A percentile compares a stretch with the other conserved stretches of the same genome.
Conservation (phyloP, 2,329 filamentous ascomycete species). For the Cytospora schulzeri region DNA sequence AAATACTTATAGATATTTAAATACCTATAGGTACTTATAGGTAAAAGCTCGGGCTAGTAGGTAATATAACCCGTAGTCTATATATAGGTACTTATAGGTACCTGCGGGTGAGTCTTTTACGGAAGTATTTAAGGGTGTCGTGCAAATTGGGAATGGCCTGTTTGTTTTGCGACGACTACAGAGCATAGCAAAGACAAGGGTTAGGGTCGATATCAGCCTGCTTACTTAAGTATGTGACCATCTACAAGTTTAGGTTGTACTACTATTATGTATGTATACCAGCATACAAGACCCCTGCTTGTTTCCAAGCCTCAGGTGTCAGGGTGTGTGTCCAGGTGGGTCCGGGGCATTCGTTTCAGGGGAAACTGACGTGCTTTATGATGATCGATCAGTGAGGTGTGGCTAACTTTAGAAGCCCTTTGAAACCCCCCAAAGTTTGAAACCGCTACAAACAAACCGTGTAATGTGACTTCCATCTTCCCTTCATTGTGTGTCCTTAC, state of each 20-base stretch:
- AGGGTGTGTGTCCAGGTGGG: background rate
- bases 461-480: slow-evolving; percentile 6
- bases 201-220: too few species aligned
- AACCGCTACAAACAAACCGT: background rate
- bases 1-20: background rate
- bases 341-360: slow-evolving; percentile 16
- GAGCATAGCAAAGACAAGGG: too few species aligned
- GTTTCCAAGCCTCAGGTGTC: too few species aligned
- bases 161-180: too few species aligned
- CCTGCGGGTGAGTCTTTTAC: background rate
- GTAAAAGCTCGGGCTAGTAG: too few species aligned
- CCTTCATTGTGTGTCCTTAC: background rate
- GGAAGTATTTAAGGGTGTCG: too few species aligned
- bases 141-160: too few species aligned
- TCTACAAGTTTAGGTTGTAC: too few species aligned
- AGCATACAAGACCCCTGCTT: too few species aligned
- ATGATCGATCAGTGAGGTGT: background rate
- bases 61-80: too few species aligned
- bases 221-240: too few species aligned
- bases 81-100: background rate
- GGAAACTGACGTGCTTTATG: slow-evolving; percentile 2
- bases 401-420: background rate
- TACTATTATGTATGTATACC: too few species aligned
- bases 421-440: background rate
- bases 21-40: background rate